A percentile compares a stretch with the other conserved stretches of the same genome.
phyloP scores from a whole-genome alignment of 768 basidiomycete genomes.

The Tylopilus felleus region DNA sequence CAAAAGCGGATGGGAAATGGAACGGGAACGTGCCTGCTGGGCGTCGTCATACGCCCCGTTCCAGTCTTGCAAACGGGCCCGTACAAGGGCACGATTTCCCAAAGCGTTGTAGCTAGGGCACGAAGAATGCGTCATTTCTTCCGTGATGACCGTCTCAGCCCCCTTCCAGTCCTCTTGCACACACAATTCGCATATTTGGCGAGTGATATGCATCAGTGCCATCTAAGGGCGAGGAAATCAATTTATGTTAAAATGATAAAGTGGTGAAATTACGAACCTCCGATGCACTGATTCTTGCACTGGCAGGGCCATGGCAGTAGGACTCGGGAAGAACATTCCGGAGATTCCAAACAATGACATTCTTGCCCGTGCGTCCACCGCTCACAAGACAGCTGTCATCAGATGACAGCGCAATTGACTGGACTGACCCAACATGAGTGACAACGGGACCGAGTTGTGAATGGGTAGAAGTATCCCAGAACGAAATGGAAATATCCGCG shows the following conservation, averaged over 20 bases:
- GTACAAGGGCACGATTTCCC: slow-evolving; percentile 12
- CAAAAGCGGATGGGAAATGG: not conserved
- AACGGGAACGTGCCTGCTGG: not conserved
- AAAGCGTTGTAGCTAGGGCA: not conserved
- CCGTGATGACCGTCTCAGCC: slow-evolving; percentile 6
- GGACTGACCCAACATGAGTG: slow-evolving; percentile 3
- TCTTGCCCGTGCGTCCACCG: slow-evolving; percentile 7
- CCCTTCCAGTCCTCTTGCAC: slow-evolving; percentile 3
- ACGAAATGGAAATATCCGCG: slow-evolving; percentile 6
- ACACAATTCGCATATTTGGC: slow-evolving; percentile 1
- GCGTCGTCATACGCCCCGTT: slow-evolving; percentile 8
- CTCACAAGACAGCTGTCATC: slow-evolving; percentile 10
- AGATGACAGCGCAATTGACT: slow-evolving; percentile 11
- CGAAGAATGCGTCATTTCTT: slow-evolving; percentile 6
- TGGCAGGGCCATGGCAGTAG: not conserved
- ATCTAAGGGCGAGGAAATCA: not conserved
- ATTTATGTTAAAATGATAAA: not conserved
- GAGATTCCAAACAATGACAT: slow-evolving; percentile 7
- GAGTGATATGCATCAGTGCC: slow-evolving; percentile 6
- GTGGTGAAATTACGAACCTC: not conserved
- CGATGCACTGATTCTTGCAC: not conserved
- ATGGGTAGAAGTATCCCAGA: slow-evolving; percentile 13
- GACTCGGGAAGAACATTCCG: slow-evolving; percentile 6
- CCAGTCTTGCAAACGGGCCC: slow-evolving; percentile 10
- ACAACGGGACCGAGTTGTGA: slow-evolving; percentile 10